These are phyloP conservation scores for Lagenaria siceraria DNA, from an alignment of 306 rosid genomes.

Conservation along the genomic window DNA sequence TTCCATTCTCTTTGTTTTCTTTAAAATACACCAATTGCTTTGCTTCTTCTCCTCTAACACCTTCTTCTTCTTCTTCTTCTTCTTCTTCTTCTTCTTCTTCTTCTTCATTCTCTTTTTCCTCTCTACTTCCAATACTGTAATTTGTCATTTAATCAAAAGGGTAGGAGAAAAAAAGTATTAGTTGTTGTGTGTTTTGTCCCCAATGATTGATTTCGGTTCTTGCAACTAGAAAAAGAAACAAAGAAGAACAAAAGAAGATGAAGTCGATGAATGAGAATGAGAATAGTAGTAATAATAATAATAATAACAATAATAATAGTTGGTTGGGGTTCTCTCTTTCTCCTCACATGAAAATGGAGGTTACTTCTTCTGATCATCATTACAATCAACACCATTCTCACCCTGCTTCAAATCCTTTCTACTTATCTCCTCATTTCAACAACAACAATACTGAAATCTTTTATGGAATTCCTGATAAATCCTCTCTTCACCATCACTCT, in stretches of 20 bases:
- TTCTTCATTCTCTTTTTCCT: neutral
- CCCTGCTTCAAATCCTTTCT: neutral
- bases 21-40: constrained; percentile 44
- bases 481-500: constrained; percentile 28
- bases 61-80: no score
- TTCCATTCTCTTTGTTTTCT: constrained; percentile 40
- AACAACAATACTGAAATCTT: constrained; percentile 27
- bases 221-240: neutral
- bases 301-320: constrained; percentile 23
- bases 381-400: neutral
- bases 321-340: constrained; percentile 96
- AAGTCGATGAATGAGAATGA: constrained; percentile 47
- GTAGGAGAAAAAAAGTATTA: neutral
- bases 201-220: neutral
- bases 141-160: neutral
- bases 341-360: constrained; percentile 87
- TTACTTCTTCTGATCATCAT: constrained; percentile 5
- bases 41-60: constrained; percentile 8
- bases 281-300: constrained; percentile 15
- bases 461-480: constrained; percentile 34
- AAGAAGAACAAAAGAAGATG: constrained; percentile 23
- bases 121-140: neutral
- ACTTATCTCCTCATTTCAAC: constrained; percentile 19
- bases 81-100: neutral
- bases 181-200: neutral